Conservation (phyloP, 2,329 filamentous ascomycete species). For the Pseudopyricularia cyperi region DNA sequence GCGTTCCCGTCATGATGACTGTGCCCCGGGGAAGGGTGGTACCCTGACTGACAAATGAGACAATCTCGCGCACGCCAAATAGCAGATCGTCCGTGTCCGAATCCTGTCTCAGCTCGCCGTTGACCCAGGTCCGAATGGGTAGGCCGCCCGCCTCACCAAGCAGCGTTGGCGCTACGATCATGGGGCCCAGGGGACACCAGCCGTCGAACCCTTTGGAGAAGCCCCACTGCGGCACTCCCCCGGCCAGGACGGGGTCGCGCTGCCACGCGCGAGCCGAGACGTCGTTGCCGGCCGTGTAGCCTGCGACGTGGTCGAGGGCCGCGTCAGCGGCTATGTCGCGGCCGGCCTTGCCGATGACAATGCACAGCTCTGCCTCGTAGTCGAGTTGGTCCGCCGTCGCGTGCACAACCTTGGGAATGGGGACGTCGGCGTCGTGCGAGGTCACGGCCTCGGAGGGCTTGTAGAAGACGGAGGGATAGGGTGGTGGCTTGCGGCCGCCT, state of each 20-base stretch:
- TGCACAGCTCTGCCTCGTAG: constrained; percentile 35
- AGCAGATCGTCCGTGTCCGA: constrained; percentile 27
- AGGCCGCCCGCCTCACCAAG: constrained; percentile 28
- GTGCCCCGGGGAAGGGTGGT: constrained; percentile 25
- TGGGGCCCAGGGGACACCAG: constrained; percentile 39
- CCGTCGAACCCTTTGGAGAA: constrained; percentile 48
- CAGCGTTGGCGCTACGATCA: constrained; percentile 28
- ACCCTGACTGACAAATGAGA: constrained; percentile 28
- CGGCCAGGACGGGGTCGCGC: constrained; percentile 25
- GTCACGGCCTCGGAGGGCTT: constrained; percentile 30
- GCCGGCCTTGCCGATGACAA: constrained; percentile 40
- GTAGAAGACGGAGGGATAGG: constrained; percentile 36
- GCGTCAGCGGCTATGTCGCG: constrained; percentile 32
- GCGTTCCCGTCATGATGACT: constrained; percentile 29
- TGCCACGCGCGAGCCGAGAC: constrained; percentile 46
- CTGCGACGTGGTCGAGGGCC: constrained; percentile 33
- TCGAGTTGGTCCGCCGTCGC: constrained; percentile 23
- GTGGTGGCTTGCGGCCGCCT: constrained; percentile 35
- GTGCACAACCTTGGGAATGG: constrained; percentile 28
- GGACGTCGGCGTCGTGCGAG: constrained; percentile 20
- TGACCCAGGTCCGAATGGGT: constrained; percentile 6
- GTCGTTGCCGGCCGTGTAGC: constrained; percentile 38
- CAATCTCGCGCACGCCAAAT: constrained; percentile 32
- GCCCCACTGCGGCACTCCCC: constrained; percentile 29
- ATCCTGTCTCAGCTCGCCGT: constrained; percentile 4